Conservation (phyloP, 2,329 filamentous ascomycete genomes). For the Aciculosporium take region DNA sequence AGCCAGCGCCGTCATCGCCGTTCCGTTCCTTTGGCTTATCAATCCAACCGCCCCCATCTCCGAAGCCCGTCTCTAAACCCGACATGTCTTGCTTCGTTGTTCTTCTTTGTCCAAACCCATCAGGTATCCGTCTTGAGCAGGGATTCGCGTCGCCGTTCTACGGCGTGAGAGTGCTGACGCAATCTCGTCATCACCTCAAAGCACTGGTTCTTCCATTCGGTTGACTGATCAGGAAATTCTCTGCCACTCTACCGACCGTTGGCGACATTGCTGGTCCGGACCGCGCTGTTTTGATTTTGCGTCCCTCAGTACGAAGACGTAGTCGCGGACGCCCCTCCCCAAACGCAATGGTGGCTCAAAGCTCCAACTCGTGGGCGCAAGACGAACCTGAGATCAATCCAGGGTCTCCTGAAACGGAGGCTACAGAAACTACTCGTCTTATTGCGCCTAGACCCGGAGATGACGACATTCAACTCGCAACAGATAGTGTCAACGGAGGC, state of each 20-base stretch:
- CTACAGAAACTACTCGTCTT: slow-evolving; percentile 4
- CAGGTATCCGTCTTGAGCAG: neutral
- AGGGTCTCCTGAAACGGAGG: neutral
- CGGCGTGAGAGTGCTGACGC: neutral
- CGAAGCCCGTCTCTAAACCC: neutral
- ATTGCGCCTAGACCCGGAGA: neutral
- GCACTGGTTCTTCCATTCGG: neutral
- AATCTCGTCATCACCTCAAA: neutral
- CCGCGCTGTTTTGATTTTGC: neutral
- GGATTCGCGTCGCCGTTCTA: neutral
- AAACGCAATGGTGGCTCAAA: neutral
- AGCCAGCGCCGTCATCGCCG: neutral
- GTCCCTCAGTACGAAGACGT: neutral
- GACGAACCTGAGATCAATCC: neutral
- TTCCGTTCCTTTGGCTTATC: slow-evolving; percentile 2
- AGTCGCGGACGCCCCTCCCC: neutral
- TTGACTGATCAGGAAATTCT: neutral
- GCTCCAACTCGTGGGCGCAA: neutral
- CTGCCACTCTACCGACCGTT: neutral
- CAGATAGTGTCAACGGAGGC: slow-evolving; percentile 9
- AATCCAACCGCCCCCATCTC: neutral
- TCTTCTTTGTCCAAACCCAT: neutral
- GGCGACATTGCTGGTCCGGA: no score
- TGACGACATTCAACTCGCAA: neutral
- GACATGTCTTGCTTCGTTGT: neutral